These are phyloP conservation scores for Beauveria brongniartii DNA, from an alignment of 2,329 filamentous ascomycete species.

Conservation along the genomic window DNA sequence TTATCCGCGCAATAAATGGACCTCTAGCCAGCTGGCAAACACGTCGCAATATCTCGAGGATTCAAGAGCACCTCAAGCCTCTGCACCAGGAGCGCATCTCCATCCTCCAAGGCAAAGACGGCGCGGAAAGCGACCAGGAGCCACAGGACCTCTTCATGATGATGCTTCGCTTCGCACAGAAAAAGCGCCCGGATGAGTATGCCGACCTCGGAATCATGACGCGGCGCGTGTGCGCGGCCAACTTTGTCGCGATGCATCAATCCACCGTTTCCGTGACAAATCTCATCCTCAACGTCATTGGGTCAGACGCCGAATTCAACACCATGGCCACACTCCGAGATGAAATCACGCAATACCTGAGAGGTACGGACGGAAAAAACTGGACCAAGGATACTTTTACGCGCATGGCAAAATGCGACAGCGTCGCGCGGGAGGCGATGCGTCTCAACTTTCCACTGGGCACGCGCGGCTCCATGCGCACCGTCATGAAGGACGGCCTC, in stretches of 20 bases:
- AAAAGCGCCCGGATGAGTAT: slow-evolving; percentile 29
- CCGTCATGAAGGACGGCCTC: slow-evolving; percentile 21
- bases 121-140: slow-evolving; percentile 16
- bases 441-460: slow-evolving; percentile 27
- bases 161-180: slow-evolving; percentile 32
- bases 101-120: slow-evolving; percentile 12
- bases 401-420: slow-evolving; percentile 32
- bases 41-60: neutral
- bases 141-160: slow-evolving; percentile 33
- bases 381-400: slow-evolving; percentile 27
- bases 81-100: neutral
- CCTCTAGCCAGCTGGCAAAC: neutral
- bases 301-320: slow-evolving; percentile 27
- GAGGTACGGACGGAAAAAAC: neutral
- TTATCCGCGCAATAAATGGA: slow-evolving; percentile 11
- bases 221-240: slow-evolving; percentile 23
- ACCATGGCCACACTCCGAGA: slow-evolving; percentile 30
- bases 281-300: slow-evolving; percentile 29
- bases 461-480: slow-evolving; percentile 21
- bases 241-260: slow-evolving; percentile 33
- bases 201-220: slow-evolving; percentile 22
- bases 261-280: slow-evolving; percentile 32
- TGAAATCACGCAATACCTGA: slow-evolving; percentile 26
- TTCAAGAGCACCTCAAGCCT: neutral
- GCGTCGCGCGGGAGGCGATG: slow-evolving; percentile 34